Base-by-base conservation (phyloP, 768 basidiomycete genomes). In the Panaeolus papilionaceus region DNA sequence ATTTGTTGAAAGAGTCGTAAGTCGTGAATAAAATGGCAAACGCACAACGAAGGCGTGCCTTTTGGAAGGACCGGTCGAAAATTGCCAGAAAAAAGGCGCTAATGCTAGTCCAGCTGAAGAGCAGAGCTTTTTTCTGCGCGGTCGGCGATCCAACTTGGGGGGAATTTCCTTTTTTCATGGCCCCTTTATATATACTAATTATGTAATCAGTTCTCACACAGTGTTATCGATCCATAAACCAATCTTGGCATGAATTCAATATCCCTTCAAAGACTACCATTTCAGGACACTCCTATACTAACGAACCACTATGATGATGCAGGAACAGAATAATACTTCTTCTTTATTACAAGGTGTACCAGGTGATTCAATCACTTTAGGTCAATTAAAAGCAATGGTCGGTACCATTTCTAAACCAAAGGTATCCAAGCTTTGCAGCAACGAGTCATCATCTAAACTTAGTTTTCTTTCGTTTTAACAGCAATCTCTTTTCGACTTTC, bases 31-130 rank as follows among this genome's bases (percentile, higher is more conserved):
- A 76, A 76, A 72, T 76, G 92, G 92, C 92, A 83, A 84, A 94
- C 92, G 92, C 92, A 85, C 92, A 93, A 84, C 90, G 85, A 94
- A 94, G 92, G 92, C 92, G 92, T 87, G 92, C 92, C 92, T 93
- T 93, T 94, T 93, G 75, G 73, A 71, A 71, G 74, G 78, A 78
- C 77, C 75, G 70, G 72, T 75, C 62, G 71, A 74, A 73, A 71
- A 67, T 73, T 72, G 69, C 67, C 68, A 77, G 71, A 74, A 75
- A 72, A 75, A 73, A 75, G 73, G 72, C 72, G 73, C 73, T 74
- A 77, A 75, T 72, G 72, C 68, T 68, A 72, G 75, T 72, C 71
- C 71, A 74, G 66, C 63, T 69, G 62, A 69, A 69, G 68, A 54
- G 62, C 58, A 65, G 66, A 62, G 58, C 61, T 66, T 69, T 64